Evolutionary conservation across 768 basidiomycete genomes (phyloP).

Genomic region (Paxillus ammoniavirescens): DNA sequence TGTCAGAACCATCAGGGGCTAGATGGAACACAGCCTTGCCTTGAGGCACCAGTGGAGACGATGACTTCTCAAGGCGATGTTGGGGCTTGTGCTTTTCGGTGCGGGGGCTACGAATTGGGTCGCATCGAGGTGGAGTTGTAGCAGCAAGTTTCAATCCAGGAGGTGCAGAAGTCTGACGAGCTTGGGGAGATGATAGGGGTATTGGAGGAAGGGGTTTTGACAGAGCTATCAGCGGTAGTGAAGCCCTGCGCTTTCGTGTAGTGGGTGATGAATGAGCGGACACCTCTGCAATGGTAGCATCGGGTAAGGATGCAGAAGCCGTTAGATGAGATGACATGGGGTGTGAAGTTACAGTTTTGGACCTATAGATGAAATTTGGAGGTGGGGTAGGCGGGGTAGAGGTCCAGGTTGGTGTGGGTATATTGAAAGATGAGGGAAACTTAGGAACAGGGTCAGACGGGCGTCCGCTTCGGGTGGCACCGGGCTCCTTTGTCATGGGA

Average conservation of each 20-base stretch:
- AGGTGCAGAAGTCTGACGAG: not conserved
- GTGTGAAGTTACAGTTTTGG: slow-evolving; percentile 34
- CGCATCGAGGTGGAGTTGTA: not conserved
- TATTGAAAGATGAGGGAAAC: not conserved
- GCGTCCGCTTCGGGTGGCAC: slow-evolving; percentile 10
- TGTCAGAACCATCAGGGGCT: slow-evolving; percentile 15
- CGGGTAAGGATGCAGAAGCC: slow-evolving; percentile 30
- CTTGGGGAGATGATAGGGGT: not conserved
- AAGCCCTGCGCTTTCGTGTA: slow-evolving; percentile 36
- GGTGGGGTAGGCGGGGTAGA: slow-evolving; percentile 61
- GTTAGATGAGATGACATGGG: slow-evolving; percentile 49
- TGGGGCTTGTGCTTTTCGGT: not conserved
- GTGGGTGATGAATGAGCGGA: slow-evolving; percentile 7
- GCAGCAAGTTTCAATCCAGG: not conserved
- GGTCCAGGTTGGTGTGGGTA: slow-evolving; percentile 50
- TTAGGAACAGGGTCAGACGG: slow-evolving; percentile 18
- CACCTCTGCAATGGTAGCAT: slow-evolving; percentile 24
- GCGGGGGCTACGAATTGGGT: not conserved
- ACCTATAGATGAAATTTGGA: slow-evolving; percentile 34
- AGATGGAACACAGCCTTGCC: slow-evolving; percentile 15
- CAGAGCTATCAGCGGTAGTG: slow-evolving; percentile 38
- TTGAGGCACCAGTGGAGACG: not conserved
- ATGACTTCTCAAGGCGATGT: not conserved
- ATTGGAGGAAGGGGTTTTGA: slow-evolving; percentile 12
- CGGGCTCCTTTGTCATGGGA: not conserved